These are phyloP conservation scores for Lonicera japonica DNA, from an alignment of 129 eudicot genomes.

Conservation along the genomic window DNA sequence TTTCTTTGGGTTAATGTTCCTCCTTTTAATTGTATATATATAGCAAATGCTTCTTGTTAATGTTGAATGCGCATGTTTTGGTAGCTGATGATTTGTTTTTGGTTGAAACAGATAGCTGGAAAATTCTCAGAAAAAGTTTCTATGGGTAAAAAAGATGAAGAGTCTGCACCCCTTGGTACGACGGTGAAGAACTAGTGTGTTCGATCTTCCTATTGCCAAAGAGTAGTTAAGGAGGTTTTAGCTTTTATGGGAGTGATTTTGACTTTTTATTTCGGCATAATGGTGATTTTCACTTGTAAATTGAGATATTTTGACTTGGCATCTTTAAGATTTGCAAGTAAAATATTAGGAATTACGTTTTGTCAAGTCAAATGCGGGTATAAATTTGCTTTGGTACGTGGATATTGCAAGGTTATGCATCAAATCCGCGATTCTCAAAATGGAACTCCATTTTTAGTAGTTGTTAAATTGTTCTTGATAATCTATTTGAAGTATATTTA, in stretches of 20 bases:
- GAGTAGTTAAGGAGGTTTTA: too few species aligned
- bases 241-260: too few species aligned
- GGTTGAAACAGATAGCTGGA: not conserved
- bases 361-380: too few species aligned
- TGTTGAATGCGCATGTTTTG: not conserved
- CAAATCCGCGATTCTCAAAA: too few species aligned
- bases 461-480: too few species aligned
- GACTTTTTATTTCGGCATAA: not conserved
- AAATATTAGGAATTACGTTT: not conserved
- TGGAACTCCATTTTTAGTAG: too few species aligned
- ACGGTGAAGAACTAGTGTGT: not conserved
- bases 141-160: constrained; percentile 29
- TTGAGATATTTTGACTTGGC: not conserved
- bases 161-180: constrained; percentile 36
- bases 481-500: too few species aligned
- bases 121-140: constrained; percentile 24
- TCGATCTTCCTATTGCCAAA: too few species aligned
- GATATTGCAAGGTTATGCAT: too few species aligned
- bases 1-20: not conserved
- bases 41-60: too few species aligned
- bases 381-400: too few species aligned
- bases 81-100: not conserved
- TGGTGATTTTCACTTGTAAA: not conserved
- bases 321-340: not conserved
- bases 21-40: too few species aligned